Evolutionary conservation across 2,329 filamentous ascomycete species (phyloP), one percentile per base, ranked within the genome.

Genomic region (Dothistroma pini): DNA sequence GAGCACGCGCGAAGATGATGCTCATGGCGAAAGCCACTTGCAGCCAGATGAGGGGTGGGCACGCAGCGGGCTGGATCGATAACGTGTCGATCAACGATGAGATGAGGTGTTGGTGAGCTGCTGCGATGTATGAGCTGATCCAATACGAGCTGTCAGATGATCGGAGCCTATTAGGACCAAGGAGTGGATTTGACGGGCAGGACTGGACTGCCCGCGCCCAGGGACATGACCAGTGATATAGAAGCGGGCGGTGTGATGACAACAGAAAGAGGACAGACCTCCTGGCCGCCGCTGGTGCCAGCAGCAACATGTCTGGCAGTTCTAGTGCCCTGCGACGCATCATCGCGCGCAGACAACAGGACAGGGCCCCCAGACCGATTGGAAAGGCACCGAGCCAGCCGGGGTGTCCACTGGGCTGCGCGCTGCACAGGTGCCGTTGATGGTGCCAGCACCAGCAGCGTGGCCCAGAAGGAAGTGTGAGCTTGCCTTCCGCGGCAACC

Each of bases 231-330:
- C 50, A 59, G 61, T 65, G 66, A 65, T 69, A 69, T 69, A 67
- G 61, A 38, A 38, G 48, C 48, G 44, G 63, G 64, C 64, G 64
- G 62, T 66, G 64, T 63, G 65, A 66, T 69, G 67, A 66, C 62
- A 63, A 53, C 57, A 63, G 54, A 35, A 21, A 48, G 54, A 25
- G 48, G 21, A 31, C 53, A 50, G 60, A 59, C 49, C 53, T 61
- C 56, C 54, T 52, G 51, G 57, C 59, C 50, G 34, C 21, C 59
- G 49, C 44, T 35, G 4, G 14, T 11, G 32, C 14, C 11, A 55
- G 53, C 31, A 41, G 31, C 32, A 41, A 56, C 47, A 57, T 48
- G 35, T 34, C 55, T 50, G 55, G 25, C 41, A 35, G 8, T 22
- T 54, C 55, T 65, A 59, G 61, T 59, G 61, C 44, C 52, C 57